phyloP scores from a whole-genome alignment of 2,329 filamentous ascomycete genomes.

The Cadophora sp. region DNA sequence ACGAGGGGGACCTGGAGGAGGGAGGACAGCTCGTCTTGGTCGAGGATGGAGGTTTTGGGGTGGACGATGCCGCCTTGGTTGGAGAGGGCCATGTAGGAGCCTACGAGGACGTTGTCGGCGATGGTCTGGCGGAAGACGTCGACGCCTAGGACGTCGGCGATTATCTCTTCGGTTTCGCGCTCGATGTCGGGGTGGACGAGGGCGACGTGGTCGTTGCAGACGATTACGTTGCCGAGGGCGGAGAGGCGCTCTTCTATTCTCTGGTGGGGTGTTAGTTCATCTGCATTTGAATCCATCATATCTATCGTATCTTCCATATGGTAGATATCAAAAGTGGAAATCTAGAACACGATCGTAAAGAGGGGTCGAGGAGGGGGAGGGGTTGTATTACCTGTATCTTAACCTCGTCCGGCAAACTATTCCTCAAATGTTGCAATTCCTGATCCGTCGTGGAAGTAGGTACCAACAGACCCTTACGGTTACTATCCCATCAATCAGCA shows the following conservation, averaged over 20 bases:
- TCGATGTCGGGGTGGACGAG: constrained; percentile 96
- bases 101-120: constrained; percentile 95
- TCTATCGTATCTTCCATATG: neutral
- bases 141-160: constrained; percentile 89
- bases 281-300: neutral
- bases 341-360: neutral
- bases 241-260: constrained; percentile 97
- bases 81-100: constrained; percentile 93
- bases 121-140: constrained; percentile 95
- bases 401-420: constrained; percentile 88
- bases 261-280: constrained; percentile 49
- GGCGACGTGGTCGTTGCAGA: constrained; percentile 94
- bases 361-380: neutral
- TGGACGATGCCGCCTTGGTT: constrained; percentile 98
- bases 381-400: constrained; percentile 68
- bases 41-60: constrained; percentile 94
- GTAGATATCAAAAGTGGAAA: too few relatives aligned
- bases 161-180: constrained; percentile 98
- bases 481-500: constrained; percentile 57
- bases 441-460: constrained; percentile 97
- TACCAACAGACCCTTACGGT: constrained; percentile 95
- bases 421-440: constrained; percentile 95
- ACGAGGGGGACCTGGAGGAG: constrained; percentile 95
- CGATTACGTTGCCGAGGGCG: constrained; percentile 96
- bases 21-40: constrained; percentile 95